Base-by-base conservation (phyloP, 2,329 filamentous ascomycete genomes). In the Colletotrichum kahawae region DNA sequence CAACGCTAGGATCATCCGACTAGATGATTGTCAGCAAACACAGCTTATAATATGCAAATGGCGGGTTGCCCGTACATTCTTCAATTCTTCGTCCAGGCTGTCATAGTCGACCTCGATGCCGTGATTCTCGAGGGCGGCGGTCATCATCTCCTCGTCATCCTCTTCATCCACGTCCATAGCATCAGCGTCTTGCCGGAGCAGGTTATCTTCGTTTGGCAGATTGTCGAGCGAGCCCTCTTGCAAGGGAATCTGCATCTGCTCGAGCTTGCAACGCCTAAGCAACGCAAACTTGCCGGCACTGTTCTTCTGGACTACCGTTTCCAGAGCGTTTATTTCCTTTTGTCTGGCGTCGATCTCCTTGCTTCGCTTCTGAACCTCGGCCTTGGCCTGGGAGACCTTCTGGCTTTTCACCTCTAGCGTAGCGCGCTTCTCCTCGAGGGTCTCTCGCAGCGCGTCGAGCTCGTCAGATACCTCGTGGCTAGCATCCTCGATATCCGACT, bases 51-150 rank as follows among this genome's bases (percentile, higher is more conserved):
- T 7, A 21, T 33, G 34, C 34, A 63, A 29, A 16, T 43, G 27
- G 54, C 54, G 14, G 34, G 56, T 48, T 51, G 56, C 71, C 87
- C 91, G 84, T 85, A 95, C 94, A 80, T 93, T 90, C 84, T 95
- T 95, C 36, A 98, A 87, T 59, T 98, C 95, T 16, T 96, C 94
- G 63, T 95, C 93, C 7, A 99, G 89, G 38, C 90, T 89, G 62
- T 93, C 91, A 84, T 98, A 99, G 83, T 98, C 93, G 68, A 98
- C 91, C 72, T 95, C 92, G 78, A 99, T 98, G 70, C 97, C 97
- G 81, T 98, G 95, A 82, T 98, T 95, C 77, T 98, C 93, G 77
- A 96, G 90, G 48, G 92, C 90, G 67, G 93, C 90, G 64, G 90
- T 89, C 81, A 92, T 89, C 68, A 90, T 88, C 38, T 89, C 87